A percentile compares a stretch with the other conserved stretches of the same genome.
Evolutionary conservation across 2,329 filamentous ascomycete genomes (phyloP).

Genomic region (Aspergillus floridensis): DNA sequence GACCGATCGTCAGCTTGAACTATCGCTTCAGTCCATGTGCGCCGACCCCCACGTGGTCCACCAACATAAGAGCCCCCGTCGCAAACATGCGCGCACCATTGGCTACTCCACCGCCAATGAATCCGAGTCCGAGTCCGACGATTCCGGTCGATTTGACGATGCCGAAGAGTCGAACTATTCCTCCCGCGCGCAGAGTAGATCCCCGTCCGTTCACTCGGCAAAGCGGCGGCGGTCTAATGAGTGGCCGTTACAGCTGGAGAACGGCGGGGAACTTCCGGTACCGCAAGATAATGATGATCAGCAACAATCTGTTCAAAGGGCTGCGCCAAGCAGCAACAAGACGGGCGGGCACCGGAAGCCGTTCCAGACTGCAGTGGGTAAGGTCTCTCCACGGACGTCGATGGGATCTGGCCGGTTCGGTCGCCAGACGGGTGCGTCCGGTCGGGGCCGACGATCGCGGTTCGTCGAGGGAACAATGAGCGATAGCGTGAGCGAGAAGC

Average conservation of each 20-base stretch:
- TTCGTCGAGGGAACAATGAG: conserved; percentile 83
- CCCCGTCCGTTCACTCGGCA: conserved; percentile 30
- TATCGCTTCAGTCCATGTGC: conserved; percentile 19
- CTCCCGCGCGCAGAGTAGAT: conserved; percentile 16
- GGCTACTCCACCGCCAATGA: conserved; percentile 15
- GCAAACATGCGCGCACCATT: conserved; percentile 30
- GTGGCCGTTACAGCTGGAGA: conserved; percentile 35
- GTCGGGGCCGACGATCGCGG: conserved; percentile 58
- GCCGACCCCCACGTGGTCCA: conserved; percentile 10
- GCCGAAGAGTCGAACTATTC: conserved; percentile 28
- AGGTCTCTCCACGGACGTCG: conserved; percentile 16
- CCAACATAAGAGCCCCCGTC: conserved; percentile 18
- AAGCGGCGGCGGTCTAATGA: conserved; percentile 47
- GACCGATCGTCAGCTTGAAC: conserved; percentile 25
- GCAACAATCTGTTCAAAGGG: background rate
- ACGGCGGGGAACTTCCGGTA: conserved; percentile 18
- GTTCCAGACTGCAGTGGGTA: conserved; percentile 10
- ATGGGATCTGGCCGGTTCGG: background rate
- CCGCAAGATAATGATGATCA: background rate
- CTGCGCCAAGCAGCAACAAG: conserved; percentile 3
- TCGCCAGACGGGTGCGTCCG: conserved; percentile 11
- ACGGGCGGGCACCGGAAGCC: conserved; percentile 14
- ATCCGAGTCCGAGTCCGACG: conserved; percentile 30
- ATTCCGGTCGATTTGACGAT: conserved; percentile 37
- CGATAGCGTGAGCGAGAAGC: conserved; percentile 69